Conservation (phyloP, 805 yeast genomes). For the Ogataea nonfermentans region DNA sequence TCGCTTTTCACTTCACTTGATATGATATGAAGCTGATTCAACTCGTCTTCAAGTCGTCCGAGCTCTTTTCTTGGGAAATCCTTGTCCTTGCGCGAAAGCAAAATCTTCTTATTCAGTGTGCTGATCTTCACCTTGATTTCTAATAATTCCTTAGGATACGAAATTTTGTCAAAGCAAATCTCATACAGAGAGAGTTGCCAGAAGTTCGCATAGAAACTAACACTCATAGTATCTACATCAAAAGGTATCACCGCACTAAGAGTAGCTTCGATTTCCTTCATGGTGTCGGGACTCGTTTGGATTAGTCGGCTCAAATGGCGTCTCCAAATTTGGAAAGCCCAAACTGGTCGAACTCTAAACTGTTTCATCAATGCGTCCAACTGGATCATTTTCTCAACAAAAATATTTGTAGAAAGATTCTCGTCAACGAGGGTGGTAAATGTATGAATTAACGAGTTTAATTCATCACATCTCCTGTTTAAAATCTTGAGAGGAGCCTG, state of each 20-base stretch:
- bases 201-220: slow-evolving; percentile 54
- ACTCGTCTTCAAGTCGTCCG: slow-evolving; percentile 28
- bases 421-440: slow-evolving; percentile 57
- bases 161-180: slow-evolving; percentile 48
- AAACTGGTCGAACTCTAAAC: slow-evolving; percentile 49
- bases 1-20: slow-evolving; percentile 38
- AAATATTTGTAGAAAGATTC: slow-evolving; percentile 39
- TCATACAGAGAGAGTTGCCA: slow-evolving; percentile 78
- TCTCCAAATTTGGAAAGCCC: slow-evolving; percentile 85
- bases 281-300: slow-evolving; percentile 10
- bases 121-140: slow-evolving; percentile 39
- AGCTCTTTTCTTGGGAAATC: slow-evolving; percentile 23
- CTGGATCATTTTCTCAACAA: slow-evolving; percentile 38
- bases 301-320: slow-evolving; percentile 32
- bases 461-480: slow-evolving; percentile 70
- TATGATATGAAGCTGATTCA: slow-evolving; percentile 29
- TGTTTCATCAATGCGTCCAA: slow-evolving; percentile 40
- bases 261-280: slow-evolving; percentile 15
- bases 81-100: slow-evolving; percentile 30
- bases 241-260: slow-evolving; percentile 17
- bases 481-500: slow-evolving; percentile 63
- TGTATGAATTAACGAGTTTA: slow-evolving; percentile 63
- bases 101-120: slow-evolving; percentile 37
- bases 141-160: slow-evolving; percentile 49
- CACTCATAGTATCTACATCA: slow-evolving; percentile 32